These are phyloP conservation scores for Przewalskia tangutica DNA, from an alignment of 257 asterid species.

Conservation along the genomic window DNA sequence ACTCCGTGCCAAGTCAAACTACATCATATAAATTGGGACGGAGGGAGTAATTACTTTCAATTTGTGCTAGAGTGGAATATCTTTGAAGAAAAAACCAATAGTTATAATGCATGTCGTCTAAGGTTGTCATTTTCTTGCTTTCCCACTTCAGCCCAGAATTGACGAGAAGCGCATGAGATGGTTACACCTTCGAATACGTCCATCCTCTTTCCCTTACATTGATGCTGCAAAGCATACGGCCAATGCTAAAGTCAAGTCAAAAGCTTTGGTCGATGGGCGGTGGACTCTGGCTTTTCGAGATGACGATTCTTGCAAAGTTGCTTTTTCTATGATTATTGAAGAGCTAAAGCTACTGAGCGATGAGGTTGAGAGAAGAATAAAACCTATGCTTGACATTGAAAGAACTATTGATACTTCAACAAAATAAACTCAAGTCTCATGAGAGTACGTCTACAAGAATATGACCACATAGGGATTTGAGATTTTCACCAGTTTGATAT, in stretches of 20 bases:
- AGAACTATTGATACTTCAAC: slow-evolving; percentile 19
- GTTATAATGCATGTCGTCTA: neutral
- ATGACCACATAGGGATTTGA: slow-evolving; percentile 18
- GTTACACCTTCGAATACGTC: slow-evolving; percentile 95
- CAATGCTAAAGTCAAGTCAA: slow-evolving; percentile 52
- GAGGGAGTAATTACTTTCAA: neutral
- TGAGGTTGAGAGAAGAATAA: slow-evolving; percentile 53
- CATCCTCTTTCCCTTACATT: slow-evolving; percentile 50
- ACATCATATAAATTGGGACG: no score
- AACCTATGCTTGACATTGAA: slow-evolving; percentile 51
- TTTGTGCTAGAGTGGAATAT: neutral
- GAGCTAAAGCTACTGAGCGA: slow-evolving; percentile 45
- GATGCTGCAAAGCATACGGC: slow-evolving; percentile 35
- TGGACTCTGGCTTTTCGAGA: slow-evolving; percentile 94
- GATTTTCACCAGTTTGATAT: slow-evolving; percentile 9
- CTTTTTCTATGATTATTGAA: slow-evolving; percentile 60
- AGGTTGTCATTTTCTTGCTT: neutral
- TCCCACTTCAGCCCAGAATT: slow-evolving; percentile 60
- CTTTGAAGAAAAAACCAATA: neutral
- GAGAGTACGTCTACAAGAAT: slow-evolving; percentile 30
- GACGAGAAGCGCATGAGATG: slow-evolving; percentile 78
- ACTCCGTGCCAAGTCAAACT: no score
- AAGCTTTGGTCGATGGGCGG: slow-evolving; percentile 77
- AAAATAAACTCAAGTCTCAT: neutral
- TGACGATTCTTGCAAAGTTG: slow-evolving; percentile 61